Conservation (phyloP, 345 rosid species). For the Boechera divaricarpa region DNA sequence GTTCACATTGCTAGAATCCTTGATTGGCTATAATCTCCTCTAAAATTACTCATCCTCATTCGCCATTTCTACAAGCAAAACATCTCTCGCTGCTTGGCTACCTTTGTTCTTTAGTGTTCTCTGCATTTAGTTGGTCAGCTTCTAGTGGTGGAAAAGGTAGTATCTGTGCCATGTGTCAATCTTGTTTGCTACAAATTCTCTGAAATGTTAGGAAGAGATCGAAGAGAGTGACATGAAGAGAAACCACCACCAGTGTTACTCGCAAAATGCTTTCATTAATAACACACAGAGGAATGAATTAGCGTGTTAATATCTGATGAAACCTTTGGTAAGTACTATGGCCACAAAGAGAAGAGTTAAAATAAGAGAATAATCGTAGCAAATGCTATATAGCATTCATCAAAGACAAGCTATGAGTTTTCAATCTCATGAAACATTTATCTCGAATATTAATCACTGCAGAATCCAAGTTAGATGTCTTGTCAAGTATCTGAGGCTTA, state of each 20-base stretch:
- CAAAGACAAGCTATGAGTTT: not conserved
- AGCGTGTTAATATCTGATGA: not conserved
- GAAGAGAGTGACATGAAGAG: not conserved
- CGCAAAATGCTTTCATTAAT: not conserved
- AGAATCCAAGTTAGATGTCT: not conserved
- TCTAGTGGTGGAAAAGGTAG: not conserved
- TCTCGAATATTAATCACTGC: too few species aligned
- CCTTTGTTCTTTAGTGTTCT: not conserved
- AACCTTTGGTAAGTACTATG: not conserved
- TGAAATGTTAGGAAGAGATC: not conserved
- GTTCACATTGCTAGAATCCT: not conserved
- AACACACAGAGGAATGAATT: not conserved
- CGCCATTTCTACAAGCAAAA: not conserved
- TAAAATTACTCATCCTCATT: not conserved
- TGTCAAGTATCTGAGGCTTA: slow-evolving; percentile 72
- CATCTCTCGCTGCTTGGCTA: not conserved
- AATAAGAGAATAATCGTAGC: not conserved
- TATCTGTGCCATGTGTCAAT: not conserved
- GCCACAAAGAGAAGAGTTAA: not conserved
- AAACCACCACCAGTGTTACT: not conserved
- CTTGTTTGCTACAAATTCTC: not conserved
- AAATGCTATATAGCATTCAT: not conserved
- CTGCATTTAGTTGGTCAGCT: not conserved
- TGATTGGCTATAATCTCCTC: not conserved
- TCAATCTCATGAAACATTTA: too few species aligned